Percentiles rank a stretch among this genome's conserved stretches.
Conservation (phyloP, 257 asterid species). For the Solanum lignicaule region DNA sequence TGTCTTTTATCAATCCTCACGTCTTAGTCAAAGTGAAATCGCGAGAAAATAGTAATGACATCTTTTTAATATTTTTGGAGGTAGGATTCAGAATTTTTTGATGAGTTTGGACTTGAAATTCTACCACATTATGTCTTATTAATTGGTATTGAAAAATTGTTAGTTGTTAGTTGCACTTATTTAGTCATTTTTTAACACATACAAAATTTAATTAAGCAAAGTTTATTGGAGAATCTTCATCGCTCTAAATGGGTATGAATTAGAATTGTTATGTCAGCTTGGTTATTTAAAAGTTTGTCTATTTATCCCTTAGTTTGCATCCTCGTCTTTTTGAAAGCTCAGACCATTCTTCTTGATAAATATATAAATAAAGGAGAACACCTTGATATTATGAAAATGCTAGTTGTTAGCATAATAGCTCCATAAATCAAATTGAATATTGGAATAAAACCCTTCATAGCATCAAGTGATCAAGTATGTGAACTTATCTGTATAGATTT, state of each 20-base stretch:
- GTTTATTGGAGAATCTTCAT: background rate
- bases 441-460: accelerated
- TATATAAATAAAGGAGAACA: no score
- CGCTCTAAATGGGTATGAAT: accelerated
- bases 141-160: background rate
- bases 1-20: background rate
- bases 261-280: background rate
- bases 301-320: no score
- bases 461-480: no score
- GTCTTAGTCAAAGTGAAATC: background rate
- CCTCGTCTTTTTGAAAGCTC: background rate
- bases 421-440: background rate
- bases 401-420: background rate
- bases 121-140: background rate
- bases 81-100: background rate
- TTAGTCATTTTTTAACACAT: background rate
- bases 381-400: background rate
- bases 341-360: no score
- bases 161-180: background rate
- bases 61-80: no score
- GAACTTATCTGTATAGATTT: background rate
- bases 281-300: no score
- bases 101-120: background rate
- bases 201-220: background rate
- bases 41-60: background rate